Conservation (phyloP, 108 stramenopile species). For the Hondaea fermentalgiana region DNA sequence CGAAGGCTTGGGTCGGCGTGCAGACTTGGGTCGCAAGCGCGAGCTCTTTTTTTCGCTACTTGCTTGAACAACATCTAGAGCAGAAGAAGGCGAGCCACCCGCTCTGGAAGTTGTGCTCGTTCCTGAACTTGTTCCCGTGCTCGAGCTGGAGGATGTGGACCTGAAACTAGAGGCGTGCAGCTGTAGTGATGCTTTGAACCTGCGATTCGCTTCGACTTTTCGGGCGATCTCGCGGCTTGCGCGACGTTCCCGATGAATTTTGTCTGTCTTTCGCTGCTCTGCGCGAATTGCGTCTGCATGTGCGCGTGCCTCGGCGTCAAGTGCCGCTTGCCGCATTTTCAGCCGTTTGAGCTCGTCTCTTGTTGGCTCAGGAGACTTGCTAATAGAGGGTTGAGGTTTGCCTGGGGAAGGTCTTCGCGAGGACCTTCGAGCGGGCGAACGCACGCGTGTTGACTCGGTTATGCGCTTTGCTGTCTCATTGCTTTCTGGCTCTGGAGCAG, state of each 20-base stretch:
- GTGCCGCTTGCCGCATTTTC: neutral
- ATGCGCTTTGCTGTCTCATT: no score
- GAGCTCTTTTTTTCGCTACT: neutral
- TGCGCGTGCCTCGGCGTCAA: neutral
- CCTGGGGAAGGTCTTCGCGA: neutral
- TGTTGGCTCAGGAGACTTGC: neutral
- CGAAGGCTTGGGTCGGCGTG: no score
- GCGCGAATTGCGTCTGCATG: neutral
- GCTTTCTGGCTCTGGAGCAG: no score
- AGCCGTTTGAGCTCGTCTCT: neutral
- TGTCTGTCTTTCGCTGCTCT: neutral
- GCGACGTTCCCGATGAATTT: neutral
- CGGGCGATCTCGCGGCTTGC: neutral
- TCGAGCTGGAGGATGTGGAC: no score
- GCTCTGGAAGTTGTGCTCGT: no score
- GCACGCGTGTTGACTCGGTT: no score
- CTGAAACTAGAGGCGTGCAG: no score
- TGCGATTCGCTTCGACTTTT: neutral
- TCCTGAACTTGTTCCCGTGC: no score
- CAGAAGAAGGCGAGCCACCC: no score
- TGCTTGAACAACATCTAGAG: no score
- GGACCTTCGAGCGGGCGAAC: no score
- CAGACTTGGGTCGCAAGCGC: no score
- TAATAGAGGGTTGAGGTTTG: neutral
- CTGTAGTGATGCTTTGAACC: neutral